Base-by-base conservation (phyloP, 805 yeast species). In the Metschnikowia bowlesiae region DNA sequence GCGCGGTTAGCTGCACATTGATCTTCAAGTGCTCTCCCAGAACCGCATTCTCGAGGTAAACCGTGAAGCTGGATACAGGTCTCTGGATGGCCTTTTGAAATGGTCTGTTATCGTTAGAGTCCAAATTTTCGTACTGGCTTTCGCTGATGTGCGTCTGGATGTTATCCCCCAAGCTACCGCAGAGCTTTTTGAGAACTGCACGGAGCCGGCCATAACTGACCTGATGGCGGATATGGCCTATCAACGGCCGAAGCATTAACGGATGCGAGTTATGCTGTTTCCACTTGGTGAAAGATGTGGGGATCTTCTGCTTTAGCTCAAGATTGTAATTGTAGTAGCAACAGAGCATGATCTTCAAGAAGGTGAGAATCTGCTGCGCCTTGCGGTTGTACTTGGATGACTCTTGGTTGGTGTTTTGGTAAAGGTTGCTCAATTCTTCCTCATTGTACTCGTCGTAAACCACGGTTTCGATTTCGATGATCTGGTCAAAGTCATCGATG, bases 401-500 rank as follows among this genome's bases (percentile, higher is more conserved):
- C 28, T 66, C 64, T 2, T 58, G 55, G 42, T 63, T 62, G 47
- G 65, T 63, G 48, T 66, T 65, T 44, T 67, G 68, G 44, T 69
- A 67, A 40, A 60, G 54, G 44, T 64, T 64, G 38, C 54, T 60
- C 36, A 64, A 54, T 29, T 65, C 71, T 41, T 74, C 79, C 49
- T 71, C 77, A 47, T 69, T 71, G 34, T 53, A 44, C 36, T 70
- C 73, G 49, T 69, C 73, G 55, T 67, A 70, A 4, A 77, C 70
- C 13, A 82, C 75, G n/a, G 81, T 71, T 53, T 85, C 94, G 45
- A 91, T 76, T 62, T 87, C 96, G 35, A 91, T 70, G 35, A 80
- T 70, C 53, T 84, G 86, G 53, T 84, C 82, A 38, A 80, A 78
- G 16, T 86, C 66, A 53, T 87, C 89, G 39, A 89, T 74, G 0